Conservation (phyloP, 495 filamentous ascomycete genomes). For the Elasticomyces elasticus region DNA sequence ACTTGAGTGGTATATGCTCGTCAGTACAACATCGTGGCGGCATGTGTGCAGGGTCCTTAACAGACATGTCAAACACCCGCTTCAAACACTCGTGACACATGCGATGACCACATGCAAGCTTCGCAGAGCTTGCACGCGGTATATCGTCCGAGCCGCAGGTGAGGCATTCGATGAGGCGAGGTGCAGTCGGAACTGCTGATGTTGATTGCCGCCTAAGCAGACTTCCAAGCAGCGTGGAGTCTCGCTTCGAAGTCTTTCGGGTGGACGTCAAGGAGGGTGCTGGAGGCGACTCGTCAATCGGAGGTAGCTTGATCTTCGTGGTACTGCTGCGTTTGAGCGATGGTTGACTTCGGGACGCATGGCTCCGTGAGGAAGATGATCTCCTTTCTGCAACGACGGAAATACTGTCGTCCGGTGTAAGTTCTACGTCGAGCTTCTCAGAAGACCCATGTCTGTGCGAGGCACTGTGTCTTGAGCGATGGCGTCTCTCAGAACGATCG, state of each 20-base stretch:
- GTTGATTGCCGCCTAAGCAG: constrained; percentile 13
- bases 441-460: background rate
- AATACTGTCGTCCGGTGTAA: constrained; percentile 15
- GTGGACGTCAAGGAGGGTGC: background rate
- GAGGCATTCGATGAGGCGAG: constrained; percentile 47
- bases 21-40: constrained; percentile 66
- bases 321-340: constrained; percentile 5
- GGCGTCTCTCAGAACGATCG: background rate
- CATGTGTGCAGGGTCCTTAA: constrained; percentile 68
- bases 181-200: constrained; percentile 4
- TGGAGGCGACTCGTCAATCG: background rate
- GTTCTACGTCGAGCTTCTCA: background rate
- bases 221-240: constrained; percentile 5
- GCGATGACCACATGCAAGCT: constrained; percentile 63
- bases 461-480: background rate
- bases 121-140: constrained; percentile 49
- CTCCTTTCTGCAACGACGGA: constrained; percentile 11
- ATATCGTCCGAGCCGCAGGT: constrained; percentile 56
- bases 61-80: constrained; percentile 59
- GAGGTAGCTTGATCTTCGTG: background rate
- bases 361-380: background rate
- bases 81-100: constrained; percentile 69
- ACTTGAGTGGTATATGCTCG: constrained; percentile 60
- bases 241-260: background rate
- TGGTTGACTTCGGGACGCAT: background rate